Conservation (phyloP, 2,329 filamentous ascomycete species). For the Didymosphaeria variabile region DNA sequence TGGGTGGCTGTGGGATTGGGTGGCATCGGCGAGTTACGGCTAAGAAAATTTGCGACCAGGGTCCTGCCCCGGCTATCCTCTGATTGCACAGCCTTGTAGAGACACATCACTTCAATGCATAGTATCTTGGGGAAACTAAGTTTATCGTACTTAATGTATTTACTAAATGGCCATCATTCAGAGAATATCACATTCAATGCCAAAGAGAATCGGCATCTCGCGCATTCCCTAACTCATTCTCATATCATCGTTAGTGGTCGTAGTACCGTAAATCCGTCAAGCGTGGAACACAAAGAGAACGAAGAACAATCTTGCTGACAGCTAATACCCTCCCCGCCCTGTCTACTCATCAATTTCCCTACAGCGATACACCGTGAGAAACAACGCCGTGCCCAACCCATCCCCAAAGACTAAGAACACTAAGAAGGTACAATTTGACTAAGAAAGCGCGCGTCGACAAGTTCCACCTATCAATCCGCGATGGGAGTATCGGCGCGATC, state of each 20-base stretch:
- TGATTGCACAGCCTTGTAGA: neutral
- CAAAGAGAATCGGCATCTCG: neutral
- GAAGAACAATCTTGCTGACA: neutral
- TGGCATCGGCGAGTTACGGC: slow-evolving; percentile 4
- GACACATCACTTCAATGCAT: neutral
- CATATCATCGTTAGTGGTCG: neutral
- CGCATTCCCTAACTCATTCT: neutral
- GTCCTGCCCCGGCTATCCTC: neutral
- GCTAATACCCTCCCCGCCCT: neutral
- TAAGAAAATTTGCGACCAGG: neutral
- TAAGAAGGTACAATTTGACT: neutral
- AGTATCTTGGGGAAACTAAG: neutral
- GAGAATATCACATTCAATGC: neutral
- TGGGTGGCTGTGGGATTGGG: too few species aligned
- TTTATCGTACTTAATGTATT: neutral
- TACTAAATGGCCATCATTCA: neutral
- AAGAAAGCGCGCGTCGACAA: neutral
- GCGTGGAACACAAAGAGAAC: neutral
- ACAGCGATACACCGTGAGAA: neutral
- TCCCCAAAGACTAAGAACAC: neutral
- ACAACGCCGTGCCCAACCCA: neutral
- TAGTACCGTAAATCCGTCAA: neutral
- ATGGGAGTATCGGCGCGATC: slow-evolving; percentile 40
- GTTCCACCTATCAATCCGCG: slow-evolving; percentile 15
- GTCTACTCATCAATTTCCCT: too few species aligned